Base-by-base conservation (phyloP, 75 land plant genomes). In the Isoetes taiwanensis region DNA sequence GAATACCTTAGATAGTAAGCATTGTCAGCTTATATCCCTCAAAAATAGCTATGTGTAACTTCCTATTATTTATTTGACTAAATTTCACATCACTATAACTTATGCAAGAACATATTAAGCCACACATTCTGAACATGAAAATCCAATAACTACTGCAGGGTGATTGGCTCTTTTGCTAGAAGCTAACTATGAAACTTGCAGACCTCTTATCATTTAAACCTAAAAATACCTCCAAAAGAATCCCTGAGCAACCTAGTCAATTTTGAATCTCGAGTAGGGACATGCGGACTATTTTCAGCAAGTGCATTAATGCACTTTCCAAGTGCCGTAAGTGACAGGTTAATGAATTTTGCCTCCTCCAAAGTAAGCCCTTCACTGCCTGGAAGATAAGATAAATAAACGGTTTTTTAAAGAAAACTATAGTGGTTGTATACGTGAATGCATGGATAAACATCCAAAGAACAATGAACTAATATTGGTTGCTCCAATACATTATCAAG, bases 291-390 rank as follows among this genome's bases (percentile, higher is more conserved):
- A 52, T 70, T 78, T 55, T 85, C 85, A 30, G 89, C 89, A 59
- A 85, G 54, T 21, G 85, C 85, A 76, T 85, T 85, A 52, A 85
- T 85, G 43, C 89, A 85, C 57, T 85, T 85, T 56, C 89, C 89
- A 28, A 85, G 70, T 28, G 89, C 84, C 58, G 77, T 85, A 24
- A 85, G 77, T 21, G 89, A 85, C n/a, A 81, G 73, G 64, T 85
- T 85, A 32, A 85, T 85, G 39, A 74, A 81, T 35, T 81, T 85
- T 6, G 89, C 85, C 59, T 85, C 89, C 58, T 85, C 89, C 26
- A 85, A 72, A 29, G 74, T 59, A 43, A 64, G 82, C 6, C 89
- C 85, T 64, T 82, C 89, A 66, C 78, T 81, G 11, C 88, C 88
- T 84, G 74, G 27, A 58, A 63, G 14, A 40, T 32, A 23, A 55